Evolutionary conservation across 2,329 filamentous ascomycete genomes (phyloP).

Genomic region (Phialophora tarda): DNA sequence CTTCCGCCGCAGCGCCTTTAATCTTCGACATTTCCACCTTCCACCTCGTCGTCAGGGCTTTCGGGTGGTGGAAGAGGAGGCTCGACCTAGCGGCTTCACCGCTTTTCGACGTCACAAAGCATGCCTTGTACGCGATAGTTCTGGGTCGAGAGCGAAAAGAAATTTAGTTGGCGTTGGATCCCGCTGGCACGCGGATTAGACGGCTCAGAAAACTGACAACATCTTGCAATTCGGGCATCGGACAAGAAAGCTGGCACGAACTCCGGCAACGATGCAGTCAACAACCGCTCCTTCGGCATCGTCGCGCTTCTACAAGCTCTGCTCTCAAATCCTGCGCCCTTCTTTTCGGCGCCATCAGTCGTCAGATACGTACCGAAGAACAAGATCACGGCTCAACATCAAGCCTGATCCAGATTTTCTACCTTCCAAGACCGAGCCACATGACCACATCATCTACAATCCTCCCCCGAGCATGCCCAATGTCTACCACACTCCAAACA

Average conservation of each 20-base stretch:
- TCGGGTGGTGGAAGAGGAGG: background rate
- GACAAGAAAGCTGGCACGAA: background rate
- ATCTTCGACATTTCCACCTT: background rate
- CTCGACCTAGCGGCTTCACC: background rate
- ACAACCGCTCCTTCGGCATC: conserved; percentile 28
- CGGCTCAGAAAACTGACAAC: background rate
- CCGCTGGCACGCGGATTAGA: background rate
- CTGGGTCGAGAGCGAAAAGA: background rate
- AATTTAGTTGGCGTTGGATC: background rate
- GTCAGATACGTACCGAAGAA: conserved; percentile 52
- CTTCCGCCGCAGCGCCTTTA: conserved; percentile 2
- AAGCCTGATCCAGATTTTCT: conserved; percentile 60
- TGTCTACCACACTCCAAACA: conserved; percentile 67
- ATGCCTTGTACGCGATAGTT: conserved; percentile 5
- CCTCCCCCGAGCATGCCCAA: conserved; percentile 68
- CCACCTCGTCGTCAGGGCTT: background rate
- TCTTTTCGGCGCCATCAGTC: conserved; percentile 53
- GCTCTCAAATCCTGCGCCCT: conserved; percentile 37
- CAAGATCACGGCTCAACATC: conserved; percentile 57
- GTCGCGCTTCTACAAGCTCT: conserved; percentile 40
- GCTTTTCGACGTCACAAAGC: background rate
- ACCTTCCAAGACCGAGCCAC: conserved; percentile 45
- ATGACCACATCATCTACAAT: conserved; percentile 68
- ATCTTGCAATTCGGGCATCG: background rate
- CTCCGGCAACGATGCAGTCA: conserved; percentile 30